These are phyloP conservation scores for Salix arbutifolia DNA, from an alignment of 345 rosid species.

Conservation along the genomic window DNA sequence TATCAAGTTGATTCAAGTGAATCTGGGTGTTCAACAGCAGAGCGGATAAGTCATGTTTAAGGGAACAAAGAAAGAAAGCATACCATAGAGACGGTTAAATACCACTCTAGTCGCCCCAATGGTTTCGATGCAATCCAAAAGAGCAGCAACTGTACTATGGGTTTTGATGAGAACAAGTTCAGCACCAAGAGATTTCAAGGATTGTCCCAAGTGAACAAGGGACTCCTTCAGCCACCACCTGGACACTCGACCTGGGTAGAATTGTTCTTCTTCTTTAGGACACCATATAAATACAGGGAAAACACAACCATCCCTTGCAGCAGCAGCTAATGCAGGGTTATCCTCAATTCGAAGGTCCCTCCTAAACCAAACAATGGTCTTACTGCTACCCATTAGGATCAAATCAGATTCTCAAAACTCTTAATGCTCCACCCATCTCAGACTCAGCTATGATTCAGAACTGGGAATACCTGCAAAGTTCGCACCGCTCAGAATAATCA, in stretches of 20 bases:
- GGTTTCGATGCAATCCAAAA: conserved; percentile 58
- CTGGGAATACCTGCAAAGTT: conserved; percentile 2
- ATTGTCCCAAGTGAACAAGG: conserved; percentile 53
- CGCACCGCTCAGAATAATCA: background rate
- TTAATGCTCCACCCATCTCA: background rate
- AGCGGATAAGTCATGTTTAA: background rate
- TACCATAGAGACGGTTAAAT: conserved; percentile 90
- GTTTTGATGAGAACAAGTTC: conserved; percentile 64
- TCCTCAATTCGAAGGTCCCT: conserved; percentile 94
- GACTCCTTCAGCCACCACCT: conserved; percentile 99
- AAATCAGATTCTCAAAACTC: background rate
- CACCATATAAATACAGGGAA: conserved; percentile 89
- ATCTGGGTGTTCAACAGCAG: background rate
- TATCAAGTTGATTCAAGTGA: background rate
- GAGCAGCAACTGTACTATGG: conserved; percentile 57
- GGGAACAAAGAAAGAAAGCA: conserved; percentile 7
- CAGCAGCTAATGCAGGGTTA: conserved; percentile 93
- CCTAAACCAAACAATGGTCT: conserved; percentile 91
- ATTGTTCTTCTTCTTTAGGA: conserved; percentile 85
- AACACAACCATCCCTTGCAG: conserved; percentile 71
- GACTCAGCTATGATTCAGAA: conserved; percentile 3
- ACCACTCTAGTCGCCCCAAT: conserved; percentile 70
- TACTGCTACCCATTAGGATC: conserved; percentile 38
- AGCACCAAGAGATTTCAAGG: conserved; percentile 74
- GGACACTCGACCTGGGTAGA: conserved; percentile 86